Evolutionary conservation across 2,329 filamentous ascomycete genomes (phyloP), one percentile per base, ranked within the genome.

Genomic region (Paramyrothecium roridum): DNA sequence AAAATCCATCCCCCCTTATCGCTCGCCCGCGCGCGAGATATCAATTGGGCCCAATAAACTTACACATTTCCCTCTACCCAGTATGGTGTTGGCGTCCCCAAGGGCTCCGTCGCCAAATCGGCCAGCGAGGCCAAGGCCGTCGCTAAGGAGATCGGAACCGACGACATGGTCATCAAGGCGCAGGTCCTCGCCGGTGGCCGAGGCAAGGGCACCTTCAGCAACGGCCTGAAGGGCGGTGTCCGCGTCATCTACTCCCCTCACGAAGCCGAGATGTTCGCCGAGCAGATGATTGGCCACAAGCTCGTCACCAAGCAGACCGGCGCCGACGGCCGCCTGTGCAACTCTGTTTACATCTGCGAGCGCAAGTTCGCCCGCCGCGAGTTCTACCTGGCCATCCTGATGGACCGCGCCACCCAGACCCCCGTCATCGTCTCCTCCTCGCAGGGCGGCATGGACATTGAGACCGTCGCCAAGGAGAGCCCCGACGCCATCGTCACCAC

Each of bases 201-300:
- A 81, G 95, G 95, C 79, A 99, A 99, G 84, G 95, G 95, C 66
- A 88, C 87, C 67, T 99, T 99, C 73, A 92, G 96, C 80, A 98
- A 97, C 78, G 95, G 95, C 68, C 88, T 99, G 74, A 99, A 99
- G 84, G 95, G 95, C 70, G 95, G 95, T 81, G 95, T 99, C 67
- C 88, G 95, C 68, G 93, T 99, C 70, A 96, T 99, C 79, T 99
- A 98, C 86, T 98, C 93, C 81, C 91, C 95, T 57, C 93, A 92
- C 68, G 86, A 89, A 83, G 95, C 95, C 71, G 90, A 91, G 83
- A 96, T 98, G 87, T 96, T 99, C 74, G 93, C 95, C 66, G 85
- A 93, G 67, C 93, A 99, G 82, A 99, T 99, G 95, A 98, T 99
- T 77, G 95, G 95, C 72, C 93, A 99, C 82, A 97, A 97, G 80